A percentile compares a stretch with the other conserved stretches of the same genome.
phyloP scores from a whole-genome alignment of 1,284 basidiomycete genomes.

The Rhodofomes roseus region DNA sequence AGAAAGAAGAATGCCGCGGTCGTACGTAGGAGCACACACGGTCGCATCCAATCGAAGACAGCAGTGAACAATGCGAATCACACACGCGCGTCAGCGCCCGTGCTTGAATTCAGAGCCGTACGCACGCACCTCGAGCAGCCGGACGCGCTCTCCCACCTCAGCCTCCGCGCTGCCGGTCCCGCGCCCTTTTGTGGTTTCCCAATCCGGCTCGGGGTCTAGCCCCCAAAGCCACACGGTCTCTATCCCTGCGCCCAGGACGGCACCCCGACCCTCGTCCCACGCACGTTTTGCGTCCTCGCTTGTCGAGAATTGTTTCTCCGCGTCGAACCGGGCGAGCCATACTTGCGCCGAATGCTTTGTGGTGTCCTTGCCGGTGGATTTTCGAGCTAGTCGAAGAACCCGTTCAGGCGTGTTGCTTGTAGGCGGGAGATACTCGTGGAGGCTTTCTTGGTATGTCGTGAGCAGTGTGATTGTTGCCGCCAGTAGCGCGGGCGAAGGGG shows the following conservation, averaged over 20 bases:
- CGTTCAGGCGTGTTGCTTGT: conserved; percentile 30
- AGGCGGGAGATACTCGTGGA: conserved; percentile 25
- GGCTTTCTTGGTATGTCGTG: conserved; percentile 14
- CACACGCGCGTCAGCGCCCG: background rate
- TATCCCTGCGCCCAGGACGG: conserved; percentile 32
- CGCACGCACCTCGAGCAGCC: conserved; percentile 37
- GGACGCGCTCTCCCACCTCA: conserved; percentile 20
- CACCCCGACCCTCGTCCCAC: conserved; percentile 41
- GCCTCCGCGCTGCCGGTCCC: conserved; percentile 15
- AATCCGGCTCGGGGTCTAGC: conserved; percentile 17
- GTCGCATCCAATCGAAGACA: background rate
- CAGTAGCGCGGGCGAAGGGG: conserved; percentile 37
- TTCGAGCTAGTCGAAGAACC: conserved; percentile 38
- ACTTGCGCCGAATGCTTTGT: conserved; percentile 34
- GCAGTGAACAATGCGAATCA: background rate
- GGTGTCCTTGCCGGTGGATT: conserved; percentile 33
- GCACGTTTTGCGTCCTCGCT: conserved; percentile 26
- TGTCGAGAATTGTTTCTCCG: conserved; percentile 33
- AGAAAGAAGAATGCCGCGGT: background rate
- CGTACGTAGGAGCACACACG: background rate
- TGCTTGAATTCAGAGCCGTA: background rate
- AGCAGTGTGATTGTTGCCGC: conserved; percentile 47
- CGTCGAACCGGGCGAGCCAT: conserved; percentile 52
- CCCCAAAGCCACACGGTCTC: conserved; percentile 53
- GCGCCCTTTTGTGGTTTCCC: conserved; percentile 9